Evolutionary conservation across 495 filamentous ascomycete genomes (phyloP), one percentile per base, ranked within the genome.

Genomic region (Staphylotrichum tortipilum): DNA sequence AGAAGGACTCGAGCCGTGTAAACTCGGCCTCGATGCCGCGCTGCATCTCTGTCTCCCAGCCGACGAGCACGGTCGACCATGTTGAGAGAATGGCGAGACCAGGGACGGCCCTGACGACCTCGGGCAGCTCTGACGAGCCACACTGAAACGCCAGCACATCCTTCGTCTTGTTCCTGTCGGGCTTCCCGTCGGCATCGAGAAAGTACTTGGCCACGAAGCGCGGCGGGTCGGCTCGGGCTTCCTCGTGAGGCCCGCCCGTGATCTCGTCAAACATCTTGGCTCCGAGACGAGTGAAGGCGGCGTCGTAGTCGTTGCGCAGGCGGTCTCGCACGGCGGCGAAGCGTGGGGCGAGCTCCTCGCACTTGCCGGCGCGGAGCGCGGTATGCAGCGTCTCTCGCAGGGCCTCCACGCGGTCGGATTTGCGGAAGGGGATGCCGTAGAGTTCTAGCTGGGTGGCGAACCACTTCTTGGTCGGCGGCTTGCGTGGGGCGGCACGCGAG

Each of bases 171-270:
- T 14, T 18, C 21, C 33, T 29, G 26, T 36, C 35, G 6, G 50
- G 55, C 2, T 18, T 17, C 4, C 47, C 55, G 4, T 47, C 35
- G 31, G 51, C 26, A 30, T 60, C 55, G 0, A 60, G 55, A 22
- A 60, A 60, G 30, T 58, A 58, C 41, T 60, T 60, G 12, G 47
- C 51, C 15, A 60, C n/a, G 44, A 60, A 58, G 44, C 42, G 55
- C 15, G 29, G 17, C 10, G 44, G 22, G 17, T 55, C 50, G 49
- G 38, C 21, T 26, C 23, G 3, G n/a, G 43, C 45, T 26, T 60
- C 57, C 7, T 24, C 24, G 4, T 41, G 24, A 9, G 23, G 50
- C 9, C 37, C 43, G 29, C 17, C 31, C 19, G 38, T 14, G 14
- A 44, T 21, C 11, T 23, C 11, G 3, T 14, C 21, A 8, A 56